Evolutionary conservation across 1,284 basidiomycete species (phyloP).

Genomic region (Thecaphora frezii): DNA sequence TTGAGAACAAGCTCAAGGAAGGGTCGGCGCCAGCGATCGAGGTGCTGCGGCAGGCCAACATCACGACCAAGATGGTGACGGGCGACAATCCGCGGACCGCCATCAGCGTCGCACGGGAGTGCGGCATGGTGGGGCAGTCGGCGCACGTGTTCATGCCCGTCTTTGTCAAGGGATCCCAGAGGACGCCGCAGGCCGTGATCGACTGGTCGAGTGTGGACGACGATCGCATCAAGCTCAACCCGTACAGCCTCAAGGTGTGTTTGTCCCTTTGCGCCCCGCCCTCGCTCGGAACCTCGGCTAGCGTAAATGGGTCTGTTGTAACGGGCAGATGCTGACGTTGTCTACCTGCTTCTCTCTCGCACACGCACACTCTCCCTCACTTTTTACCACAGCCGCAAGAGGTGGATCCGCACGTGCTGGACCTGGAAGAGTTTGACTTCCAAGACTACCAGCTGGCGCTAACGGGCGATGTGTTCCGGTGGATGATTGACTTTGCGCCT

Average conservation of each 20-base stretch:
- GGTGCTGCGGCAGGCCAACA: constrained; percentile 81
- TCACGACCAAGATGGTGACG: constrained; percentile 96
- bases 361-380: background rate
- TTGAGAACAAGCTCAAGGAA: constrained; percentile 97
- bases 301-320: too few relatives aligned
- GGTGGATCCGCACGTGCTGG: constrained; percentile 47
- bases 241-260: constrained; percentile 70
- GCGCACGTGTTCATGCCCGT: constrained; percentile 87
- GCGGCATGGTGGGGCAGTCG: constrained; percentile 81
- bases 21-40: constrained; percentile 90
- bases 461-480: constrained; percentile 96
- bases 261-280: background rate
- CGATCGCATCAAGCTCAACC: constrained; percentile 78
- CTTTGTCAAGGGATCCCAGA: constrained; percentile 72
- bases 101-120: constrained; percentile 94
- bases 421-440: constrained; percentile 51
- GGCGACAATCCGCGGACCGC: constrained; percentile 97
- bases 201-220: constrained; percentile 95
- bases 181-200: constrained; percentile 70
- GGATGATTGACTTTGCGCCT: constrained; percentile 95
- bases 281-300: too few relatives aligned
- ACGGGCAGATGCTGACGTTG: too few relatives aligned
- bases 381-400: constrained; percentile 21
- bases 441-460: constrained; percentile 91
- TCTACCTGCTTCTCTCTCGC: background rate